Evolutionary conservation across 345 rosid genomes (phyloP).

Genomic region (Schrenkiella parvula): DNA sequence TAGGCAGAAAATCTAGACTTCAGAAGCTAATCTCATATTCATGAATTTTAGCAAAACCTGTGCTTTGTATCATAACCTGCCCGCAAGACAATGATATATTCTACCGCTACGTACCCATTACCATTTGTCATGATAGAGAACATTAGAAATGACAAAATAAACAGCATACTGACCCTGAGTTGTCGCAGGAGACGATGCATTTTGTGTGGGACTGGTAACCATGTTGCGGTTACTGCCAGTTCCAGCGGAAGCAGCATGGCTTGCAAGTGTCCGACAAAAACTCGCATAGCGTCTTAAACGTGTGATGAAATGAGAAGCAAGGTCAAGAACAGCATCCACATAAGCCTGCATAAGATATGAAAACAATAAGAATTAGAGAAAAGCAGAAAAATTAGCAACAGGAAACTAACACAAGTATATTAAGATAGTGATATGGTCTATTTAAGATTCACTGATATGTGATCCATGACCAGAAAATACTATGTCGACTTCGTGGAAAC

Average conservation of each 20-base stretch:
- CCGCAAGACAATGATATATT: neutral
- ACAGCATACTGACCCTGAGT: constrained; percentile 65
- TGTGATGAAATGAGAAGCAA: constrained; percentile 97
- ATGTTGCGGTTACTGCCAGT: constrained; percentile 80
- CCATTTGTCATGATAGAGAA: neutral
- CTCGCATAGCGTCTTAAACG: constrained; percentile 97
- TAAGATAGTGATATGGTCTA: constrained; percentile 6
- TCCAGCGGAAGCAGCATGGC: constrained; percentile 93
- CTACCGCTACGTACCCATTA: neutral
- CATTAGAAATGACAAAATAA: constrained; percentile 8
- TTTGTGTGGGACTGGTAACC: constrained; percentile 87
- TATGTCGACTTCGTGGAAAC: neutral
- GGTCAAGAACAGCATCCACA: constrained; percentile 97
- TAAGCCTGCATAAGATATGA: constrained; percentile 61
- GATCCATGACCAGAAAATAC: neutral
- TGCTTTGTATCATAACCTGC: neutral
- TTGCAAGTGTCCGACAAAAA: constrained; percentile 97
- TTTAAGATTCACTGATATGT: constrained; percentile 4
- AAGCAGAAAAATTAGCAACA: neutral
- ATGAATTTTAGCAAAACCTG: neutral
- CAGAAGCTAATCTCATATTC: constrained; percentile 10
- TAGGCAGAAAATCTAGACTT: neutral
- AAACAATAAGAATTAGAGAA: constrained; percentile 16
- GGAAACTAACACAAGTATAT: neutral
- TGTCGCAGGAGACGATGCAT: constrained; percentile 65